Conservation (phyloP, 139 green algal species). For the Pseudopediastrum boryanum region DNA sequence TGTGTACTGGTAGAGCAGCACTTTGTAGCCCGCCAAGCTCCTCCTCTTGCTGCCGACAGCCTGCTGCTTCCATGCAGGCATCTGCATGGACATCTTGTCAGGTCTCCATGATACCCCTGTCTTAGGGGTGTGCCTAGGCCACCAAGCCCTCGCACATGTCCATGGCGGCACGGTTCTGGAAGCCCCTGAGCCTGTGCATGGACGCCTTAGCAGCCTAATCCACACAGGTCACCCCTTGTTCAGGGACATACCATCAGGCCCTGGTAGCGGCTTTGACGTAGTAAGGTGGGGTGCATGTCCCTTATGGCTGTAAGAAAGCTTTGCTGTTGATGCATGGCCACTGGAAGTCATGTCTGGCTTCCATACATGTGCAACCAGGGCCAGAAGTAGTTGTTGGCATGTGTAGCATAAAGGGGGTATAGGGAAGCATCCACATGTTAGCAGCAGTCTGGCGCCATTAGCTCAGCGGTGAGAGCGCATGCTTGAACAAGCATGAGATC, state of each 20-base stretch:
- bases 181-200: slow-evolving; percentile 91
- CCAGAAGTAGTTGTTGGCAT: too few species aligned
- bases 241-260: slow-evolving; percentile 74
- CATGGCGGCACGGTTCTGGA: slow-evolving; percentile 72
- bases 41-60: neutral
- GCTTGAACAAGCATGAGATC: too few species aligned
- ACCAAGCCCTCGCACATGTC: slow-evolving; percentile 87
- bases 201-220: slow-evolving; percentile 75
- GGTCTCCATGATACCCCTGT: slow-evolving; percentile 71
- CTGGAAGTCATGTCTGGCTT: too few species aligned
- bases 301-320: too few species aligned
- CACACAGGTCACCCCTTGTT: slow-evolving; percentile 87
- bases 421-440: too few species aligned
- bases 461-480: too few species aligned
- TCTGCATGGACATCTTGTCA: slow-evolving; percentile 75
- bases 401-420: too few species aligned
- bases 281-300: too few species aligned
- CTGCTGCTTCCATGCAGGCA: slow-evolving; percentile 53
- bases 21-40: neutral
- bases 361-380: too few species aligned
- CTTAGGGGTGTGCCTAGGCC: slow-evolving; percentile 96
- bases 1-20: neutral
- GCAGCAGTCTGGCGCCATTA: too few species aligned
- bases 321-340: too few species aligned
- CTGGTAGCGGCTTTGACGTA: slow-evolving; percentile 53